Evolutionary conservation across 2,329 filamentous ascomycete species (phyloP).

Genomic region (Dendryphion nanum): DNA sequence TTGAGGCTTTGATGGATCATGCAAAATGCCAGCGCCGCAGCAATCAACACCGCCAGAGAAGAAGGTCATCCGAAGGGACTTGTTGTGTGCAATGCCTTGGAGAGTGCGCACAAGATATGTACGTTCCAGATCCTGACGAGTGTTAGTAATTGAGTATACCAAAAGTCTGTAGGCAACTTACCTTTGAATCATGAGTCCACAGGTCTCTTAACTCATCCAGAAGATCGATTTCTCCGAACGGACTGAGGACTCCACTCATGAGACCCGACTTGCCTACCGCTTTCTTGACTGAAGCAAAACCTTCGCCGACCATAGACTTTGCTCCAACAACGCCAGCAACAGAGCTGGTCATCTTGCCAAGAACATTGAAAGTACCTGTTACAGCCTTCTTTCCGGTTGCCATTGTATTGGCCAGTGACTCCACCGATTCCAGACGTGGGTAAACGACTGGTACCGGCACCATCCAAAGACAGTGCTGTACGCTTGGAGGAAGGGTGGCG

Average conservation of each 20-base stretch:
- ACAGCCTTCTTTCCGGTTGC: conserved; percentile 95
- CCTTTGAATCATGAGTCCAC: conserved; percentile 97
- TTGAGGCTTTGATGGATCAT: conserved; percentile 85
- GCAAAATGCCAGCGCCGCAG: conserved; percentile 87
- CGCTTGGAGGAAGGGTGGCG: conserved; percentile 81
- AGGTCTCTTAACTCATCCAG: conserved; percentile 92
- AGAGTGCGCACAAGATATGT: conserved; percentile 96
- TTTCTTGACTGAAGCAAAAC: conserved; percentile 93
- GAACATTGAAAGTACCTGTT: conserved; percentile 92
- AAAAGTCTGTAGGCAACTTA: conserved; percentile 27
- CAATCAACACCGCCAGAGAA: conserved; percentile 89
- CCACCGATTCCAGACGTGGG: conserved; percentile 85
- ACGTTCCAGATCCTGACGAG: conserved; percentile 74
- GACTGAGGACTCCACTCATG: conserved; percentile 93
- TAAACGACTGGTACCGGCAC: conserved; percentile 88
- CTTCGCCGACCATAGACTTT: conserved; percentile 86
- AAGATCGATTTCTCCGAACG: conserved; percentile 93
- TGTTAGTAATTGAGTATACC: not conserved
- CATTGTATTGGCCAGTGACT: conserved; percentile 86
- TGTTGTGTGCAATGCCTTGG: conserved; percentile 92
- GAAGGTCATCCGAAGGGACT: conserved; percentile 95
- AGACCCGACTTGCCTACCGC: conserved; percentile 92
- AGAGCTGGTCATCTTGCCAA: conserved; percentile 92
- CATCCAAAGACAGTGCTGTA: conserved; percentile 98
- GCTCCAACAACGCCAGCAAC: conserved; percentile 94